These are phyloP conservation scores for Leptographium galeiforme DNA, from an alignment of 2,329 filamentous ascomycete species.

Conservation along the genomic window DNA sequence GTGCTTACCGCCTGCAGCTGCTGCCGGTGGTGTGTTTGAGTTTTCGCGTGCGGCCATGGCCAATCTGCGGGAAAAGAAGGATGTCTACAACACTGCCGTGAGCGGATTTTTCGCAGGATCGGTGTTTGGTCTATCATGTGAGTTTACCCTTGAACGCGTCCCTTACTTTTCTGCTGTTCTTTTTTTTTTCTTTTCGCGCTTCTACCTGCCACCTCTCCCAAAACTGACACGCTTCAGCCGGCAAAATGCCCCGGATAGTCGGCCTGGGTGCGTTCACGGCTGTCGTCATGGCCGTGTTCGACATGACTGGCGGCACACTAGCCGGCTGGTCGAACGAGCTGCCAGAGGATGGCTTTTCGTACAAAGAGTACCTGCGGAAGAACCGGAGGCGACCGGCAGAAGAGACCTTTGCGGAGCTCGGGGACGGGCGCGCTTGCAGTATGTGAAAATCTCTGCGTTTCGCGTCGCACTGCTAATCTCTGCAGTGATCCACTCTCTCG, in stretches of 20 bases:
- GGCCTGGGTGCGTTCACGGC: conserved; percentile 50
- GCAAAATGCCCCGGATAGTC: conserved; percentile 56
- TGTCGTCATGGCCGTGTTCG: conserved; percentile 46
- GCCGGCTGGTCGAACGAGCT: conserved; percentile 30
- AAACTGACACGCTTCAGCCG: conserved; percentile 25
- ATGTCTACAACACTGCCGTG: conserved; percentile 59
- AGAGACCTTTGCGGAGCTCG: conserved; percentile 69
- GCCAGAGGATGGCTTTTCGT: conserved; percentile 57
- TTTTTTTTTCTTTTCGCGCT: background rate
- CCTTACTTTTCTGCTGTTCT: background rate
- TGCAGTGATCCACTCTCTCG: conserved; percentile 63
- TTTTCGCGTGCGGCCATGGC: conserved; percentile 66
- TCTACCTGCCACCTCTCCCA: background rate
- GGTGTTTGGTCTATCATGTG: conserved; percentile 61
- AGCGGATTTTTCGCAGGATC: conserved; percentile 67
- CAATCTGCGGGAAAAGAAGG: conserved; percentile 77
- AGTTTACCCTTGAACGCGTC: conserved; percentile 14
- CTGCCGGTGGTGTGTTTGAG: conserved; percentile 60
- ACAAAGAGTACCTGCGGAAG: conserved; percentile 61
- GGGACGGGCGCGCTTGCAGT: conserved; percentile 66
- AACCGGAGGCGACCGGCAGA: conserved; percentile 61
- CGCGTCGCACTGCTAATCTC: background rate
- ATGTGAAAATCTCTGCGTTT: background rate
- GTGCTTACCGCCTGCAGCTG: conserved; percentile 35
- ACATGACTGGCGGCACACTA: conserved; percentile 53